Conservation (phyloP, 306 rosid genomes). For the Mucuna pruriens region DNA sequence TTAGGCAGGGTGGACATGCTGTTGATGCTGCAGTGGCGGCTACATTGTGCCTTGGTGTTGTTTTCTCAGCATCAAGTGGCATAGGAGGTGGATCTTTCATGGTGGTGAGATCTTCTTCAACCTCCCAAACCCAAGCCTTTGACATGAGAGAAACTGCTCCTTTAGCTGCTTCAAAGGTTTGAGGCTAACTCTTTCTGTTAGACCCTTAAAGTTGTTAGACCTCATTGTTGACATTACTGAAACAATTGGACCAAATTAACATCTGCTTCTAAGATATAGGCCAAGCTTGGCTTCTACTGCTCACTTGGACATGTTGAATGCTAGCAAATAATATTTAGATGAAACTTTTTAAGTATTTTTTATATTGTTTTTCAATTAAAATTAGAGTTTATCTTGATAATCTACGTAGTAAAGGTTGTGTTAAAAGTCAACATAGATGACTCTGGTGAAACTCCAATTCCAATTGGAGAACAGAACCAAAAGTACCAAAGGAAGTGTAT, state of each 20-base stretch:
- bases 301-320: not conserved
- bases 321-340: conserved; percentile 13
- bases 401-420: too few species aligned
- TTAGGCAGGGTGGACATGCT: conserved; percentile 86
- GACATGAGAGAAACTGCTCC: conserved; percentile 98
- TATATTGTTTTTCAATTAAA: too few species aligned
- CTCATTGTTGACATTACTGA: conserved; percentile 4
- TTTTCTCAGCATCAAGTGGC: conserved; percentile 77
- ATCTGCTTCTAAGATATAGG: not conserved
- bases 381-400: too few species aligned
- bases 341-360: too few species aligned
- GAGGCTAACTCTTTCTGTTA: conserved; percentile 38
- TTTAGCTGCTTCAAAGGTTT: conserved; percentile 85
- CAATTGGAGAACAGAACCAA: too few species aligned
- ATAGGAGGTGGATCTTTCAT: conserved; percentile 92
- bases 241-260: conserved; percentile 8
- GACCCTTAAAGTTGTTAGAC: conserved; percentile 13
- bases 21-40: conserved; percentile 96
- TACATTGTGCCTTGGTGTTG: conserved; percentile 87
- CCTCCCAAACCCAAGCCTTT: conserved; percentile 62
- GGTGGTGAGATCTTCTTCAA: conserved; percentile 70
- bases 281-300: not conserved
- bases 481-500: too few species aligned
- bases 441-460: too few species aligned
- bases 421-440: too few species aligned